A percentile compares a stretch with the other conserved stretches of the same genome.
Conservation (phyloP, 139 green algal species). For the Chlorella sp. region DNA sequence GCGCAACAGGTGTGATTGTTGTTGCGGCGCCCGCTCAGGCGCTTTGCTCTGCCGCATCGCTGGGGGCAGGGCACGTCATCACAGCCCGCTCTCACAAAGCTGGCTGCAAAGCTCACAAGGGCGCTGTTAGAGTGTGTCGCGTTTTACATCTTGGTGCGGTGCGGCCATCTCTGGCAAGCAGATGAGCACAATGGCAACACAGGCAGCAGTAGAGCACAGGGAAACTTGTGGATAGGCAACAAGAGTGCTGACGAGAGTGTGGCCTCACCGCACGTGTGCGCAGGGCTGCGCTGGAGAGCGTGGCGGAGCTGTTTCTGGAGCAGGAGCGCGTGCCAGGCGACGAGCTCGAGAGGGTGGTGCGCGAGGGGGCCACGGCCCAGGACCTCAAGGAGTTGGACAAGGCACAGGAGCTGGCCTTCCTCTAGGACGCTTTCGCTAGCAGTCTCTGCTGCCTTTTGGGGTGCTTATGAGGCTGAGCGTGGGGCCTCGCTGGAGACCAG, state of each 20-base stretch:
- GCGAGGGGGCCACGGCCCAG: constrained; percentile 7
- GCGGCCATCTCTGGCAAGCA: too few relatives aligned
- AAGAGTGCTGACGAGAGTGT: neutral
- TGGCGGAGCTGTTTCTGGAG: constrained; percentile 20
- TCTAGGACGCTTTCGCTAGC: too few relatives aligned
- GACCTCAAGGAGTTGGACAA: constrained; percentile 27
- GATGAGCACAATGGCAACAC: too few relatives aligned
- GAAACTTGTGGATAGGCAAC: too few relatives aligned
- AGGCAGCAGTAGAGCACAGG: too few relatives aligned
- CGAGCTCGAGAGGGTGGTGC: constrained; percentile 39
- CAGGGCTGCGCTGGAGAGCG: neutral
- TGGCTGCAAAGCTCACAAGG: neutral
- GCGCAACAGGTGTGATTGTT: constrained; percentile 42
- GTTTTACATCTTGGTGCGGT: neutral
- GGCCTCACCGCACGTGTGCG: neutral
- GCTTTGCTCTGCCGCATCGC: neutral
- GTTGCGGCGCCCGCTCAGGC: neutral
- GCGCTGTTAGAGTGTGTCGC: neutral
- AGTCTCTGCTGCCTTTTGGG: too few relatives aligned
- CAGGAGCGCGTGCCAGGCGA: constrained; percentile 26
- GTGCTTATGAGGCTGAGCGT: too few relatives aligned
- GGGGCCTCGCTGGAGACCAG: too few relatives aligned
- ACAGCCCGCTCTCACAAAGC: neutral
- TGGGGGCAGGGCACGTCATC: neutral
- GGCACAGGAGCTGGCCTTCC: constrained; percentile 13